Conservation (phyloP, 169 alveolate genomes). For the Plasmodium relictum region DNA sequence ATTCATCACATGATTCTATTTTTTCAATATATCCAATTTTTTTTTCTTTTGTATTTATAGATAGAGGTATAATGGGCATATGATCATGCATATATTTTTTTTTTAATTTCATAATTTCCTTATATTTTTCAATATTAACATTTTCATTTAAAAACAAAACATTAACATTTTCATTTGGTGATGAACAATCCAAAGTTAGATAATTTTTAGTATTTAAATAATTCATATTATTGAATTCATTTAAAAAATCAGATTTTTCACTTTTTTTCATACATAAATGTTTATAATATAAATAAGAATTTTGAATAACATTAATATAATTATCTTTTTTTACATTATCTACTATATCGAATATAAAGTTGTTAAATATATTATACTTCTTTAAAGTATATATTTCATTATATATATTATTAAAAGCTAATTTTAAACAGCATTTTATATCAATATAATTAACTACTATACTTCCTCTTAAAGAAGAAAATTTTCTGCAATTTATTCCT, state of each 20-base stretch:
- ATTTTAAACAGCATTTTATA: conserved; percentile 43
- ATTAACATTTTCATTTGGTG: conserved; percentile 52
- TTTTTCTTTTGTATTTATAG: conserved; percentile 61
- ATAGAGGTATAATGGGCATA: conserved; percentile 66
- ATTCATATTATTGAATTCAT: background rate
- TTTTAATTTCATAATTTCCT: conserved; percentile 59
- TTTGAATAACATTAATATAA: conserved; percentile 54
- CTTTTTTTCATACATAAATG: conserved; percentile 54
- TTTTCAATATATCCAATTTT: conserved; percentile 46
- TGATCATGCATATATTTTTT: conserved; percentile 75
- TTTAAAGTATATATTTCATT: conserved; percentile 43
- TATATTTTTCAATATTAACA: conserved; percentile 61
- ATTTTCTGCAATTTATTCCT: conserved; percentile 34
- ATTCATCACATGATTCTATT: conserved; percentile 3
- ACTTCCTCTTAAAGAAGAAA: conserved; percentile 67
- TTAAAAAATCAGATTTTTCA: conserved; percentile 9
- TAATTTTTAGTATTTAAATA: background rate
- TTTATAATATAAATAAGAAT: conserved; percentile 61
- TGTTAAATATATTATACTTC: conserved; percentile 11
- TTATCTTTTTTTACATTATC: conserved; percentile 25
- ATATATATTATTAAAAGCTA: conserved; percentile 40
- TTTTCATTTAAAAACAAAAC: conserved; percentile 46
- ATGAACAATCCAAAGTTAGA: background rate
- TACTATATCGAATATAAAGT: conserved; percentile 15
- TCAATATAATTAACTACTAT: conserved; percentile 67